These are phyloP conservation scores for Xerocomus brunneocitrinus DNA, from an alignment of 768 basidiomycete species.

Conservation along the genomic window DNA sequence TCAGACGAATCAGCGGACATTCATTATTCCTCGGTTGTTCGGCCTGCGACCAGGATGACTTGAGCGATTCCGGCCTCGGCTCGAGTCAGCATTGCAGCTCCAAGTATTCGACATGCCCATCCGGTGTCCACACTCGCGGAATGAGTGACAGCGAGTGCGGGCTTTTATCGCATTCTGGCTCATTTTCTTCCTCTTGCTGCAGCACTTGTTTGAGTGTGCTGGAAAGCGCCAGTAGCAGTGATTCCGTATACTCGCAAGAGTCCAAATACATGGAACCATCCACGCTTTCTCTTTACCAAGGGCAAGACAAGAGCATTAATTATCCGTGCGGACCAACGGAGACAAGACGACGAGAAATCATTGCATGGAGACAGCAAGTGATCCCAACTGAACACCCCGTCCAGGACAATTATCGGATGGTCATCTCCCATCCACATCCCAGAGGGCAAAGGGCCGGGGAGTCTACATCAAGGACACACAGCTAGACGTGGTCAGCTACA, in stretches of 20 bases:
- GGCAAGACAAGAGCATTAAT: not conserved
- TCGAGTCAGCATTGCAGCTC: conserved; percentile 13
- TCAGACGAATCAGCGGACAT: not conserved
- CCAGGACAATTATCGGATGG: conserved; percentile 23
- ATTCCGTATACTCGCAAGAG: conserved; percentile 8
- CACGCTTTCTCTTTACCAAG: conserved; percentile 2
- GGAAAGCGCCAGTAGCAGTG: conserved; percentile 3
- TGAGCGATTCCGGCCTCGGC: conserved; percentile 5
- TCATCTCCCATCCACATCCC: not conserved
- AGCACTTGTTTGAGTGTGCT: conserved; percentile 19
- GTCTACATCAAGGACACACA: conserved; percentile 4
- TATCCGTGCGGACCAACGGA: conserved; percentile 5
- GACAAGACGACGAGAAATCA: conserved; percentile 14
- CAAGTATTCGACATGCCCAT: conserved; percentile 24
- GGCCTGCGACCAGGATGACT: not conserved
- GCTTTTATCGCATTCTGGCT: conserved; percentile 5
- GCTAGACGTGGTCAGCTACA: conserved; percentile 8
- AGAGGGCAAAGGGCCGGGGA: not conserved
- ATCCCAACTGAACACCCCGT: conserved; percentile 19
- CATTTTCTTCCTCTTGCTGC: conserved; percentile 16
- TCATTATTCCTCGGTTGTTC: not conserved
- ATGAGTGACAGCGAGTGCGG: not conserved
- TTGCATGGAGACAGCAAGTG: conserved; percentile 18
- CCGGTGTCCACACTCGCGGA: conserved; percentile 2
- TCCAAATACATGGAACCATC: conserved; percentile 9